Base-by-base conservation (phyloP, 1,284 basidiomycete species). In the Hemileia vastatrix region DNA sequence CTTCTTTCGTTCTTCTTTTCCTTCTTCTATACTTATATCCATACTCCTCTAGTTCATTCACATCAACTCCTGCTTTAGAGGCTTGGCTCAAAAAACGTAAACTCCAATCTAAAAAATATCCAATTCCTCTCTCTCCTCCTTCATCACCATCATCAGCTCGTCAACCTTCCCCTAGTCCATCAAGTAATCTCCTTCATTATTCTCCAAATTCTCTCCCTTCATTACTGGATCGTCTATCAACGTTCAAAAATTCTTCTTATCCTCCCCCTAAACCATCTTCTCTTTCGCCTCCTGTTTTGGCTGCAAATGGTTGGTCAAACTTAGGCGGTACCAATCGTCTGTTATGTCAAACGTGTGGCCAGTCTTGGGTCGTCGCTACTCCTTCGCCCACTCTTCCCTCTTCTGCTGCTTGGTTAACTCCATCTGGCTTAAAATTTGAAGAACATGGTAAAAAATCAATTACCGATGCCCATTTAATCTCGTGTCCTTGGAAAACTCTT, bases 211-310 rank as follows among this genome's bases (percentile, higher is more conserved):
- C 50, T 1, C 58, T 43, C 13, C 8, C 15, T 3, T 50, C 53
- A 6, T 61, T 61, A 13, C 32, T 61, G 27, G n/a, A 45, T 4
- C 36, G 58, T 11, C 32, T 61, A 1, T 23, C 23, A 19, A 54
- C 51, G 5, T 61, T 54, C 32, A 61, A 54, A 21, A n/a, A 54
- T 13, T 61, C 58, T 5, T 54, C 27, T 44, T 61, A 61, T 61
- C 51, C 58, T 1, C 23, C 58, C 2, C 36, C 40, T 11, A 61
- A 61, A 45, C 58, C 58, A 13, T 32, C 18, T 3, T 19, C 51
- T 3, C 33, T 61, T 23, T 61, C 58, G 2, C 51, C 58, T 0
- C 43, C 58, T 4, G 54, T 40, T 32, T 51, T 61, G 51, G 51
- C 58, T 9, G 52, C 51, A 21, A 24, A 44, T 23, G 58, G 58